Conservation (phyloP, 768 basidiomycete species). For the Suillus alpinus region DNA sequence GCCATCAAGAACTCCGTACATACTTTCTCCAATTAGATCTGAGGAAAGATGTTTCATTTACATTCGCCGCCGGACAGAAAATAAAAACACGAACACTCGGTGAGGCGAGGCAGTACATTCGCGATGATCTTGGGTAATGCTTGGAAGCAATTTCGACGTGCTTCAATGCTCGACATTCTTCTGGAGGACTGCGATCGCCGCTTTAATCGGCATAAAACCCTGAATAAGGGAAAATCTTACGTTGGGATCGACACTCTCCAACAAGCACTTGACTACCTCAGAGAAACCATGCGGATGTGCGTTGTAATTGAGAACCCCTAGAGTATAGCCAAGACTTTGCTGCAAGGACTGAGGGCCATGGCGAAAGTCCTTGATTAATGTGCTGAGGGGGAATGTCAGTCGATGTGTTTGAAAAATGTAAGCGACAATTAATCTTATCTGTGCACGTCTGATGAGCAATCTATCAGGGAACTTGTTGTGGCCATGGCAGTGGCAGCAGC, state of each 20-base stretch:
- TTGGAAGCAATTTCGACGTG: constrained; percentile 51
- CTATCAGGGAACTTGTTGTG: constrained; percentile 62
- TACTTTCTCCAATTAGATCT: constrained; percentile 49
- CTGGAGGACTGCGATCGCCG: constrained; percentile 29
- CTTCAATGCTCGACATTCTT: constrained; percentile 49
- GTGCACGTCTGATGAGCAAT: constrained; percentile 59
- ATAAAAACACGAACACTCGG: constrained; percentile 40
- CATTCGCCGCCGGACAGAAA: constrained; percentile 8
- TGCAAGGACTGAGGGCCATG: constrained; percentile 53
- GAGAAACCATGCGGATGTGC: constrained; percentile 50
- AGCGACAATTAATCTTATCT: constrained; percentile 59
- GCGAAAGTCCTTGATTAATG: constrained; percentile 63
- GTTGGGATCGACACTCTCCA: constrained; percentile 54
- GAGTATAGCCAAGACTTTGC: constrained; percentile 68
- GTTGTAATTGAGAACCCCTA: constrained; percentile 69
- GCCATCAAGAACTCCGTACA: constrained; percentile 50
- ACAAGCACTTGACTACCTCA: constrained; percentile 55
- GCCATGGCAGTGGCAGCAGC: constrained; percentile 71
- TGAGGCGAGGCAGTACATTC: constrained; percentile 41
- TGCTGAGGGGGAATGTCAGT: constrained; percentile 31
- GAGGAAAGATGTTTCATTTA: constrained; percentile 9
- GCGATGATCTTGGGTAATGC: constrained; percentile 47
- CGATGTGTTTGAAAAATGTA: constrained; percentile 11
- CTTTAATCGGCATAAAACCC: constrained; percentile 17
- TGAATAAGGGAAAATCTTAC: constrained; percentile 36